Conservation (phyloP, 768 basidiomycete species). For the Mycena vulgaris region DNA sequence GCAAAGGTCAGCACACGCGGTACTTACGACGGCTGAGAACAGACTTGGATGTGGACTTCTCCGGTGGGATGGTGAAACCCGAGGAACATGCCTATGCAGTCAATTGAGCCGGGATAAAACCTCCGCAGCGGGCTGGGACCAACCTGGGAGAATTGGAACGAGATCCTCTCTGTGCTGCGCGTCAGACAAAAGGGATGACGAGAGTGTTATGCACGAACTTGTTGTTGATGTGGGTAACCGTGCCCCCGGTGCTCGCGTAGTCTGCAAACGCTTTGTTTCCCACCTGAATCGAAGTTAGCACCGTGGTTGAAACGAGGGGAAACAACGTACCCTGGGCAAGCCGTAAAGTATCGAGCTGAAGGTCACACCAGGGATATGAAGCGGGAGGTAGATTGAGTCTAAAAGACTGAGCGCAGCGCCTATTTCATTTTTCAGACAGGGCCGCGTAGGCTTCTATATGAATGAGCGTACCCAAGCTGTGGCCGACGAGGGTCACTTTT, state of each 20-base stretch:
- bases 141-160: slow-evolving; percentile 58
- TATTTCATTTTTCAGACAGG: slow-evolving; percentile 37
- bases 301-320: slow-evolving; percentile 2
- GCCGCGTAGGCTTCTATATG: slow-evolving; percentile 27
- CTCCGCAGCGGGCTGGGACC: slow-evolving; percentile 26
- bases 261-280: slow-evolving; percentile 74
- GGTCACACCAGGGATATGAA: slow-evolving; percentile 60
- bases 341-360: slow-evolving; percentile 59
- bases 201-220: slow-evolving; percentile 43
- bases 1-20: not conserved
- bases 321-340: slow-evolving; percentile 56
- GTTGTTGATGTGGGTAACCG: slow-evolving; percentile 72
- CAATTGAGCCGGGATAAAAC: too few relatives aligned
- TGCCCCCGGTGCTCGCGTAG: slow-evolving; percentile 63
- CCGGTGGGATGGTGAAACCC: slow-evolving; percentile 65
- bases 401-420: slow-evolving; percentile 60
- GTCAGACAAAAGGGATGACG: not conserved
- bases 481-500: slow-evolving; percentile 60
- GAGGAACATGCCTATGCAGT: slow-evolving; percentile 51
- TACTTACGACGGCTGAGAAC: not conserved
- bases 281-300: slow-evolving; percentile 47
- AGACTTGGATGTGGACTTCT: slow-evolving; percentile 55
- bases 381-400: slow-evolving; percentile 67
- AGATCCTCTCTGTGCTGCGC: slow-evolving; percentile 48
- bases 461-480: slow-evolving; percentile 55